A percentile compares a stretch with the other conserved stretches of the same genome.
phyloP scores from a whole-genome alignment of 2,329 filamentous ascomycete species.

The Fusarium heterosporum region DNA sequence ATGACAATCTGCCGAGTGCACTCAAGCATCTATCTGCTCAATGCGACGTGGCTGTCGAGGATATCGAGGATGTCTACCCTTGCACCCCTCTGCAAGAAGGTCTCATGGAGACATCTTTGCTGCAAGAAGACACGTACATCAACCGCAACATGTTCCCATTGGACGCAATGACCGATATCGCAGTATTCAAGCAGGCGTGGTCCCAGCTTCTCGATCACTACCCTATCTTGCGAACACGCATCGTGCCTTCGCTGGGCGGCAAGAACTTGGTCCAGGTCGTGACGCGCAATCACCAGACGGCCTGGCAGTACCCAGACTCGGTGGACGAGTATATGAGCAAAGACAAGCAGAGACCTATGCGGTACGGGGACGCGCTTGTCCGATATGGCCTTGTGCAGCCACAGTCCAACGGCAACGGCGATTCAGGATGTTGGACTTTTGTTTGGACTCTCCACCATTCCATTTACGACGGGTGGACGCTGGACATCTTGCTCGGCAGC shows the following conservation, averaged over 20 bases:
- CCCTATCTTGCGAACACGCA: constrained; percentile 14
- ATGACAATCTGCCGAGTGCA: constrained; percentile 14
- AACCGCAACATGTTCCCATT: constrained; percentile 15
- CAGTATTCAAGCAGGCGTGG: constrained; percentile 11
- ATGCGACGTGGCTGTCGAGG: constrained; percentile 7
- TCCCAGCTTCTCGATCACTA: constrained; percentile 15
- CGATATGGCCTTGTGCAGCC: constrained; percentile 8
- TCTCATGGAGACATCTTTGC: constrained; percentile 11
- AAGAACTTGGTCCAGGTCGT: constrained; percentile 9
- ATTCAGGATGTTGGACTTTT: constrained; percentile 12
- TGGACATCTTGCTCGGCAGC: constrained; percentile 15
- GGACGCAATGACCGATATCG: constrained; percentile 8
- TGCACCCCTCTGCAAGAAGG: constrained; percentile 14
- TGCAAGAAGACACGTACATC: constrained; percentile 10
- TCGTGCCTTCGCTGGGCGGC: constrained; percentile 10
- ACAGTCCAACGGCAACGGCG: constrained; percentile 6
- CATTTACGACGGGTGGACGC: constrained; percentile 9
- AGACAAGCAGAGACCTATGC: constrained; percentile 13
- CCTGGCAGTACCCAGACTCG: constrained; percentile 13
- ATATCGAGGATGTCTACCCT: constrained; percentile 14
- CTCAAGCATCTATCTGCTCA: constrained; percentile 11
- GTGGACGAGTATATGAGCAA: constrained; percentile 12
- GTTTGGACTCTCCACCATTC: constrained; percentile 16
- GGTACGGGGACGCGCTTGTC: constrained; percentile 10
- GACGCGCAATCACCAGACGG: constrained; percentile 6